Evolutionary conservation across 2,329 filamentous ascomycete genomes (phyloP), one percentile per base, ranked within the genome.

Genomic region (Tolypocladium album): DNA sequence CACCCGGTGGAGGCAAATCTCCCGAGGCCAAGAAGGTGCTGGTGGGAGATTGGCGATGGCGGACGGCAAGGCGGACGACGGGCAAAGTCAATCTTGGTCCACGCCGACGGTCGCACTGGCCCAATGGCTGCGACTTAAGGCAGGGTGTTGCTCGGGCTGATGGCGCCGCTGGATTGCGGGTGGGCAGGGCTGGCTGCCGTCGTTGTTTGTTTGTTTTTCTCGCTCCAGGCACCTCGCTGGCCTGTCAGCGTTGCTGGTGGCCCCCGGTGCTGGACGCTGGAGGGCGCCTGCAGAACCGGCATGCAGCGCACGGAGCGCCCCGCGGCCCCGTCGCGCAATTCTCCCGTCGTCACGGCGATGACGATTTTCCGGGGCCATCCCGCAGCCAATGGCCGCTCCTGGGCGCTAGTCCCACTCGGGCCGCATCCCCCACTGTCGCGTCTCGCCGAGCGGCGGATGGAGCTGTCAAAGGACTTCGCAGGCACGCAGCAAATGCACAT

Each of bases 131-230:
- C 52, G 36, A 47, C 60, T 60, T 59, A 38, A 38, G 36, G 36
- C 13, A 13, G 2, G 34, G 34, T 13, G 61, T 57, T 27, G 52
- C 55, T 36, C 22, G 38, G 42, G 55, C 40, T 17, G 31, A 22
- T n/a, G 17, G 34, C 36, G 31, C 31, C 8, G 50, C 11, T n/a
- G 50, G 31, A n/a, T 53, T 36, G 50, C 31, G 20, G 20, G 50
- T 43, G 39, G 39, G 15, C 50, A 15, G 31, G 40, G 58, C n/a
- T n/a, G n/a, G n/a, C 22, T 34, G 55, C 24, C 22, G 58, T 42
- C 58, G 66, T 70, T 72, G 70, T 72, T 72, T 72, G 69, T 72
- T 72, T 72, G 64, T 71, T 71, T 71, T 72, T 70, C 63, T 63
- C 58, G 24, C 40, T 52, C 1, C 11, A 38, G 36, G 36, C 13